Base-by-base conservation (phyloP, 768 basidiomycete species). In the Phlebiopsis flavidoalba region DNA sequence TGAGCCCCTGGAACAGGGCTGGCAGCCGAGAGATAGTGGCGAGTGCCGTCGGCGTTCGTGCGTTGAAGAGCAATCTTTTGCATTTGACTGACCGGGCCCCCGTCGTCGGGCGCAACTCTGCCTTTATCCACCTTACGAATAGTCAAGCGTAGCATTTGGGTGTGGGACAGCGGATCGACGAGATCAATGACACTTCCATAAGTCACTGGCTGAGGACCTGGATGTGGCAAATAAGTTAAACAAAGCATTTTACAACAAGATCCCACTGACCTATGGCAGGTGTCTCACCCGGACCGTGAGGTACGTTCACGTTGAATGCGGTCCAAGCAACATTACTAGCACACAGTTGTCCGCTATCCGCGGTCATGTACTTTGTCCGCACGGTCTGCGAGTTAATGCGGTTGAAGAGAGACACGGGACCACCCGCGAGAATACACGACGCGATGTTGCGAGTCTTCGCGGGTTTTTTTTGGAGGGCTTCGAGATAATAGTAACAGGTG, bases 351-450 rank as follows among this genome's bases (percentile, higher is more conserved):
- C 83, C 85, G 66, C 86, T 84, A 66, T 95, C 93, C 71, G 95
- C 88, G 58, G 91, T 92, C 91, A 98, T 94, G 74, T 95, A 98
- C 78, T 96, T 96, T 60, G 95, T 97, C 70, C 95, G 88, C 61
- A 96, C 94, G 43, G 95, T 94, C 76, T 98, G 95, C 14, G 91
- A 92, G 75, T 96, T 95, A 81, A 98, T 93, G 69, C 95, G 89
- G 73, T 95, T 94, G 82, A 95, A 96, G 51, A 98, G 83, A 57
- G 93, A 92, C 54, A 98, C 91, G 37, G 93, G 89, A 21, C 92
- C 90, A 52, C 91, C 89, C 31, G 88, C 89, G 58, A 93, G 82
- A 72, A 97, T 93, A 77, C 93, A 95, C 21, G 88, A 93, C 48
- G 87, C 89, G 70, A 90, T 89, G 77, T 91, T 88, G 76, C 94